Evolutionary conservation across 352 stramenopile genomes (phyloP), one percentile per base, ranked within the genome.

Genomic region (Pythium chondricola): DNA sequence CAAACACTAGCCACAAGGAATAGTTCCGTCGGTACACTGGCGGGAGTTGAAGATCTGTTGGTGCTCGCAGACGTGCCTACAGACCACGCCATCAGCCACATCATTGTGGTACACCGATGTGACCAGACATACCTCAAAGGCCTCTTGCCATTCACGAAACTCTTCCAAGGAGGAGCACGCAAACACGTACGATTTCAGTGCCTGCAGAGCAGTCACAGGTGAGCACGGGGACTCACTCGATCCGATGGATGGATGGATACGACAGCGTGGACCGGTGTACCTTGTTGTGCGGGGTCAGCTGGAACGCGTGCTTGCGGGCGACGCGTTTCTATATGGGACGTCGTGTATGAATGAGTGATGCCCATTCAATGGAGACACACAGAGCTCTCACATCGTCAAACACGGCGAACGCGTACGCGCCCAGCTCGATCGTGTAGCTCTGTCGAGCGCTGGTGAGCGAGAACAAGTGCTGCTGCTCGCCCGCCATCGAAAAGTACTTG

Each of bases 401-500:
- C 9, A 69, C 27, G 9, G 38, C 61, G 29, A 88, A 78, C 22
- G 60, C 63, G 52, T 78, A 86, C 39, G 70, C 56, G 17, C 52
- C 43, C 5, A 90, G 61, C 3, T 76, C 58, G 11, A 85, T 67
- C 3, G 63, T 60, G 13, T 55, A 67, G 38, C 56, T 84, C 17
- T 80, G 66, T 4, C 69, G 69, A 0, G 67, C 67, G 26, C 70
- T 80, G 3, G 72, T 60, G 36, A 83, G 65, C 22, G 77, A 74
- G 53, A 88, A 87, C 26, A 74, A 49, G 11, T 63, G 55, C 46
- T 74, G 64, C 55, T 78, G 70, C 51, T 83, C 65, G 13, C 74
- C 66, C 35, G 69, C 67, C 67, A 91, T 87, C 18, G 76, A 69
- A 43, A 86, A 87, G 56, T 77, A 88, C 31, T 82, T 86, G 57